A percentile compares a stretch with the other conserved stretches of the same genome.
Evolutionary conservation across 1,284 basidiomycete species (phyloP).

Genomic region (Cutaneotrichosporon curvatum): DNA sequence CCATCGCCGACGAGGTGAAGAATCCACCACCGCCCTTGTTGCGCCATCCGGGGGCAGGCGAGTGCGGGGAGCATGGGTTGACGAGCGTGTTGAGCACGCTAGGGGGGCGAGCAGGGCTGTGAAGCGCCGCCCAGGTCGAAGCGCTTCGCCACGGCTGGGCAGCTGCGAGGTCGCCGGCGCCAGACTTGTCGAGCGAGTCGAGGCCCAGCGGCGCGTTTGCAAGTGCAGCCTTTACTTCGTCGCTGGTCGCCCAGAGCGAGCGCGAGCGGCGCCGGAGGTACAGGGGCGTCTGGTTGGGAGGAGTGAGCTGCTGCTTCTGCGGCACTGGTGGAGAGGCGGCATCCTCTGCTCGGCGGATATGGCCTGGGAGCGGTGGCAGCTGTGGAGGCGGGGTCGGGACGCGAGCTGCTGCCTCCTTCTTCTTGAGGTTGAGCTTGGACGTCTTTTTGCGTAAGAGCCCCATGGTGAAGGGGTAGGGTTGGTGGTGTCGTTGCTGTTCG

Average conservation of each 20-base stretch:
- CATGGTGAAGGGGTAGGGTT: constrained; percentile 9
- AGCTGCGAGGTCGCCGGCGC: neutral
- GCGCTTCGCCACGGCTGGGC: constrained; percentile 35
- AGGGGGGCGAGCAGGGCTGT: constrained; percentile 5
- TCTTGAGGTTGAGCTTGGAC: constrained; percentile 13
- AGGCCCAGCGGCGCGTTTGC: neutral
- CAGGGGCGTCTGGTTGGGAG: neutral
- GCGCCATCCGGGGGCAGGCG: constrained; percentile 12
- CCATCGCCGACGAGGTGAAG: constrained; percentile 8
- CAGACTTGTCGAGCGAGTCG: neutral
- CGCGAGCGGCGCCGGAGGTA: constrained; percentile 4
- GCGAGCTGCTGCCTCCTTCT: constrained; percentile 4
- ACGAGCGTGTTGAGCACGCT: constrained; percentile 7
- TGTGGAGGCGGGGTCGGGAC: constrained; percentile 13
- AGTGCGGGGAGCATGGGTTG: constrained; percentile 8
- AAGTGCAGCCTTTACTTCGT: constrained; percentile 5
- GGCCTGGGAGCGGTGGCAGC: constrained; percentile 16
- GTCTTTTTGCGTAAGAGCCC: constrained; percentile 15
- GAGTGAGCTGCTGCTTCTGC: neutral
- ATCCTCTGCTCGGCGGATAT: constrained; percentile 9
- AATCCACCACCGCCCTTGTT: constrained; percentile 15
- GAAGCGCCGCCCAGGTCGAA: constrained; percentile 30
- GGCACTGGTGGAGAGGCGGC: neutral
- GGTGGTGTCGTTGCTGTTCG: no score
- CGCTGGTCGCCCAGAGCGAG: constrained; percentile 6